Conservation (phyloP, 2,329 filamentous ascomycete genomes). For the Davidsoniella neocaledoniae region DNA sequence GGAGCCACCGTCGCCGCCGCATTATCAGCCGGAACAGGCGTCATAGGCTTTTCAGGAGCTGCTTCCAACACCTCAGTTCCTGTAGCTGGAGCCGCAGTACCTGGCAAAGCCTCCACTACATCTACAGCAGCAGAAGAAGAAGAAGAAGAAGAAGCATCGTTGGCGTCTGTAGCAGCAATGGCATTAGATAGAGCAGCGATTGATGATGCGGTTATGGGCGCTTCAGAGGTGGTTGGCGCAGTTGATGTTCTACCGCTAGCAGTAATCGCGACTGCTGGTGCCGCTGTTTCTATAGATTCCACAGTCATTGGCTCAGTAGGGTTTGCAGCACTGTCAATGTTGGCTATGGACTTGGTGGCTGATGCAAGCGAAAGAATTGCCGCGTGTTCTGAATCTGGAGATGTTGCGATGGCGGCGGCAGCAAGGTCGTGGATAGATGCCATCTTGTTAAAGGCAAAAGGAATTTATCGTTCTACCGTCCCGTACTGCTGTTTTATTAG, state of each 20-base stretch:
- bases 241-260: background rate
- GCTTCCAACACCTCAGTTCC: background rate
- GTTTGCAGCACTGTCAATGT: too few species aligned
- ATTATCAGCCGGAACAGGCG: background rate
- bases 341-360: background rate
- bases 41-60: background rate
- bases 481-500: too few species aligned
- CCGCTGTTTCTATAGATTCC: too few species aligned
- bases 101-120: background rate
- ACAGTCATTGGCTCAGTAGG: too few species aligned
- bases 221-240: background rate
- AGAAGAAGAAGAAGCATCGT: too few species aligned
- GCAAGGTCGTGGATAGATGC: slow-evolving; percentile 34
- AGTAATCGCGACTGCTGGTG: background rate
- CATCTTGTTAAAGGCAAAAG: slow-evolving; percentile 18
- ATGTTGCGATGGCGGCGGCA: slow-evolving; percentile 29
- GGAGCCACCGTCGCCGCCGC: slow-evolving; percentile 7
- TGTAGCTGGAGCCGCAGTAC: background rate
- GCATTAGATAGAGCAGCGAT: background rate
- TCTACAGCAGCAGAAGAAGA: background rate
- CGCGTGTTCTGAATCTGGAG: slow-evolving; percentile 16
- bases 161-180: background rate
- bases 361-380: slow-evolving; percentile 16
- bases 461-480: background rate
- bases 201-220: background rate